Conservation (phyloP, 2,329 filamentous ascomycete genomes). For the Colletotrichum somersetense region DNA sequence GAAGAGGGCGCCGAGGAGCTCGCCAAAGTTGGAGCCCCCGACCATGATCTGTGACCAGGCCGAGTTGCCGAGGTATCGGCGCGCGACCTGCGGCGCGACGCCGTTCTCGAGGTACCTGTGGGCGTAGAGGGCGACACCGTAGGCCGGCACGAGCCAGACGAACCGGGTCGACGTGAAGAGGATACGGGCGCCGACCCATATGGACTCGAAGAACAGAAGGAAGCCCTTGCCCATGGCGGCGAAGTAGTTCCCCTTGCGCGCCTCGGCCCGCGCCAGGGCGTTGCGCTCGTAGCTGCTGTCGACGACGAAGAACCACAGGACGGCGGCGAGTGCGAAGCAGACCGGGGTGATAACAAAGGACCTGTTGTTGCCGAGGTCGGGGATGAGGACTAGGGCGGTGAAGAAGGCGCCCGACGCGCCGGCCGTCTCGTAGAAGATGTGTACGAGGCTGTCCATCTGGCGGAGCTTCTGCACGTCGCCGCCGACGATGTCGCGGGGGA, state of each 20-base stretch:
- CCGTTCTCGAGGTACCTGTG: constrained; percentile 65
- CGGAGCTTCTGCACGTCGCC: constrained; percentile 63
- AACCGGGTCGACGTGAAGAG: constrained; percentile 61
- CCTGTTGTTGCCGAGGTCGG: constrained; percentile 63
- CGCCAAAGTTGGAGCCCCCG: too few species aligned
- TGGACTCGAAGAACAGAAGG: constrained; percentile 51
- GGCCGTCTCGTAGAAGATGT: constrained; percentile 52
- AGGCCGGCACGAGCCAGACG: constrained; percentile 63
- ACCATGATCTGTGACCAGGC: too few species aligned
- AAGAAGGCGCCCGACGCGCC: constrained; percentile 62
- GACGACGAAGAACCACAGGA: constrained; percentile 61
- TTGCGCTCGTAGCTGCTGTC: constrained; percentile 49
- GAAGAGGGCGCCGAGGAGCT: too few species aligned
- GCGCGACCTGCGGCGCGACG: constrained; percentile 59
- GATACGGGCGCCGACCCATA: constrained; percentile 59
- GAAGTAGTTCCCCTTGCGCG: constrained; percentile 30
- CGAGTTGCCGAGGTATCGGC: constrained; percentile 47
- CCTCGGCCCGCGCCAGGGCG: constrained; percentile 43
- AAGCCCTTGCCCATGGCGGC: constrained; percentile 22
- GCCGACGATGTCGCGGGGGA: constrained; percentile 64
- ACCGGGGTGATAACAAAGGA: constrained; percentile 64
- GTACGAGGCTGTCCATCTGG: constrained; percentile 58
- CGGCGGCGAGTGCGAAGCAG: constrained; percentile 57
- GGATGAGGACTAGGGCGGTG: constrained; percentile 64
- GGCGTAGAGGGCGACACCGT: constrained; percentile 62